Evolutionary conservation across 31 red algal species (phyloP).

Genomic region (Endocladia muricata): DNA sequence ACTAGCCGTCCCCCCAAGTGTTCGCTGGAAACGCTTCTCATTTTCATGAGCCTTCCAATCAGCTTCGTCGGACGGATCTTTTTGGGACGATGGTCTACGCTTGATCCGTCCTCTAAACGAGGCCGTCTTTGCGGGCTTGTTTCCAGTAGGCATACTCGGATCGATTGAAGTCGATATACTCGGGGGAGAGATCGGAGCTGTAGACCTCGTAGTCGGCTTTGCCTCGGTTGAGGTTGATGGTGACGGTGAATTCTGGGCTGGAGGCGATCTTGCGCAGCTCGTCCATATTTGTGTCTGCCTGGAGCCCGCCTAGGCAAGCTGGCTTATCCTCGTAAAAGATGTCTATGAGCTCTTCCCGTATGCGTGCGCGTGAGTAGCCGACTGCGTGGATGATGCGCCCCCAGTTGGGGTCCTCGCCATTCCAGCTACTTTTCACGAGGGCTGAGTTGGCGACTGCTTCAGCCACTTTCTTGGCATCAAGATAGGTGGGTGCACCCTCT

Average conservation of each 20-base stretch:
- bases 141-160: too few relatives aligned
- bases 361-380: background rate
- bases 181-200: background rate
- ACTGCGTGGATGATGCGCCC: constrained; percentile 16
- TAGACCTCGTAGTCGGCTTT: background rate
- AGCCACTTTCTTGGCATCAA: background rate
- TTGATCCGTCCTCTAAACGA: too few relatives aligned
- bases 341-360: background rate
- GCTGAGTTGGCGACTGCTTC: background rate
- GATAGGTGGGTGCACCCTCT: background rate
- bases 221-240: background rate
- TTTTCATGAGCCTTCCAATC: too few relatives aligned
- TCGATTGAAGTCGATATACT: constrained; percentile 6
- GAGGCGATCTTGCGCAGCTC: background rate
- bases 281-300: constrained; percentile 5
- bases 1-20: too few relatives aligned
- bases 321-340: background rate
- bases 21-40: too few relatives aligned
- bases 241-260: background rate
- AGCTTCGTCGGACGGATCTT: too few relatives aligned
- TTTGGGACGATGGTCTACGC: too few relatives aligned
- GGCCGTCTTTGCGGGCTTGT: too few relatives aligned
- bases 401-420: constrained; percentile 36
- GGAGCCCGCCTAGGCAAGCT: background rate
- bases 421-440: background rate